Evolutionary conservation across 1,284 basidiomycete species (phyloP), one percentile per base, ranked within the genome.

Genomic region (Heterobasidion irregulare): DNA sequence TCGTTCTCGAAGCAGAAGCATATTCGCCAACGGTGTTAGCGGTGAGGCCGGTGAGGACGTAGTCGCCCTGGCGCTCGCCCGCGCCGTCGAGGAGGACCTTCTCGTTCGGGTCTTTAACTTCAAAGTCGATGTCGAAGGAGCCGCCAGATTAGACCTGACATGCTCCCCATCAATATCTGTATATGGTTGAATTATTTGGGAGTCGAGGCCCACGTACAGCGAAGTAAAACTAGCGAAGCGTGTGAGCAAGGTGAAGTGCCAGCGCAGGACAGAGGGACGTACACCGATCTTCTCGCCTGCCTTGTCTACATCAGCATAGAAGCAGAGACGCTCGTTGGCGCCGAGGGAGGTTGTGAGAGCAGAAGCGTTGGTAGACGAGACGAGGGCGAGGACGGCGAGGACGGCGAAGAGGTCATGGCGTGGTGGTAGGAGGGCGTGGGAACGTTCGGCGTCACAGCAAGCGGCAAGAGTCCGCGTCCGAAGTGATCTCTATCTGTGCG

Each of bases 1-100:
- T 96, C 92, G 72, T 99, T 99, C 68, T 94, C 90, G 69, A 99
- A 98, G 75, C 97, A 99, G 75, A 99, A 99, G 93, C 77, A 72
- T 98, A 98, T 79, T 99, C 97, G 64, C 96, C 96, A 56, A 89
- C 80, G 41, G 82, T 81, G 72, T 98, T 95, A 10, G 92, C 96
- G 5, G 97, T 99, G 62, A 99, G 84, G 59, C n/a, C n/a, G n/a
- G n/a, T n/a, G n/a, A n/a, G n/a, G n/a, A 99, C 92, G 66, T 89
- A 98, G 80, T 99, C 97, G 46, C 96, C 94, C 66, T 98, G 94
- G 38, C 92, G 84, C 66, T 98, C 95, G 47, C 86, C 83, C 62
- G 80, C 71, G 54, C 94, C 97, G 54, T 94, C 87, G 47, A 98
- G 81, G 43, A 99, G 71, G 49, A 95, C 75, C 66, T 86, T 91